Evolutionary conservation across 2,329 filamentous ascomycete genomes (phyloP).

Genomic region (Claviceps quebecensis): DNA sequence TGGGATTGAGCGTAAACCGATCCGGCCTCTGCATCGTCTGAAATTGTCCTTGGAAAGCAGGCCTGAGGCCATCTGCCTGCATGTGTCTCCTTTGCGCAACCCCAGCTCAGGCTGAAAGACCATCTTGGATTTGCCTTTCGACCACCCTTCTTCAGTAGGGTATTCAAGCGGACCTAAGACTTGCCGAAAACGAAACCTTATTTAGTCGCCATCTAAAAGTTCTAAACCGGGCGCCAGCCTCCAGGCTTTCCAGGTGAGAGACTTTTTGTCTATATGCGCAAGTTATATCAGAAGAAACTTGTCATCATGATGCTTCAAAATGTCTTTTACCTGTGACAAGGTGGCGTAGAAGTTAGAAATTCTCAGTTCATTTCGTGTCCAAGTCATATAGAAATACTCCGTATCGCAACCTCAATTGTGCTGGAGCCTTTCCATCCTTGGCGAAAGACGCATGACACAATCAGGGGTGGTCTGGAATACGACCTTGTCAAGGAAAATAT

Average conservation of each 20-base stretch:
- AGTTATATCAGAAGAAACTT: not conserved
- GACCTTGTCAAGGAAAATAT: not conserved
- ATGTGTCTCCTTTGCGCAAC: too few relatives aligned
- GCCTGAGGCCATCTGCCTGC: not conserved
- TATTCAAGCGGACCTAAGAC: not conserved
- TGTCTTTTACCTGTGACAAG: not conserved
- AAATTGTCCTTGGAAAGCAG: not conserved
- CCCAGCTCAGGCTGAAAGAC: too few relatives aligned
- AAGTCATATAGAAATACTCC: too few relatives aligned
- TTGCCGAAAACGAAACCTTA: too few relatives aligned
- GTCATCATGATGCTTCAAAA: not conserved
- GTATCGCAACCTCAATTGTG: not conserved
- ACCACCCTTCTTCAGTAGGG: not conserved
- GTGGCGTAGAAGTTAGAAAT: not conserved
- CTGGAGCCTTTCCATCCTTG: not conserved
- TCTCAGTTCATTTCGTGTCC: not conserved
- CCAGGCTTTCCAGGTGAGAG: too few relatives aligned
- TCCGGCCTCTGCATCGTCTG: not conserved
- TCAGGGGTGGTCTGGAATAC: not conserved
- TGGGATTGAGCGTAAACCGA: not conserved
- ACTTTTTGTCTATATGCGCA: too few relatives aligned
- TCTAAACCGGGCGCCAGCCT: too few relatives aligned
- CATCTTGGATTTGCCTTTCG: not conserved
- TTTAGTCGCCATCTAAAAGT: not conserved
- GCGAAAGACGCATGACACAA: not conserved